Evolutionary conservation across 805 yeast species (phyloP).

Genomic region (Yamadazyma sp.): DNA sequence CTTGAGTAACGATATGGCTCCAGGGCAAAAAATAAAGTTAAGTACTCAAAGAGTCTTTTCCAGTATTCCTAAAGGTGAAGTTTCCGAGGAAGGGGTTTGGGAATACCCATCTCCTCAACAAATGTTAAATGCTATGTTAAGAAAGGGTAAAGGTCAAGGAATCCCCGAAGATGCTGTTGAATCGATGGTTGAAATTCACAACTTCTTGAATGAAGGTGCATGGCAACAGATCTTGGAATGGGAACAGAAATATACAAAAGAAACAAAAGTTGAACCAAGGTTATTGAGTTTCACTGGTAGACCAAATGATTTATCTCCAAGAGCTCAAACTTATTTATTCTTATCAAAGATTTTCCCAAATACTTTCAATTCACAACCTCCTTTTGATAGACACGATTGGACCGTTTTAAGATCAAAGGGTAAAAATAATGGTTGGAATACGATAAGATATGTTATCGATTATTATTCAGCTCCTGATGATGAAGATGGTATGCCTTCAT

Average conservation of each 20-base stretch:
- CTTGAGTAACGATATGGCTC: conserved; percentile 62
- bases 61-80: conserved; percentile 80
- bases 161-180: conserved; percentile 95
- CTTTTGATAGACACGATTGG: conserved; percentile 99
- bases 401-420: conserved; percentile 73
- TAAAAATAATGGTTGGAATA: conserved; percentile 48
- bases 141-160: conserved; percentile 86
- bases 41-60: conserved; percentile 85
- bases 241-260: conserved; percentile 71
- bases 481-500: conserved; percentile 84
- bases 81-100: conserved; percentile 74
- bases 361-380: conserved; percentile 72
- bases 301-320: conserved; percentile 83
- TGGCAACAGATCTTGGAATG: conserved; percentile 93
- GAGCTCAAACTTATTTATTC: conserved; percentile 67
- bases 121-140: conserved; percentile 96
- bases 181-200: conserved; percentile 95
- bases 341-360: conserved; percentile 72
- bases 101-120: conserved; percentile 99
- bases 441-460: conserved; percentile 90
- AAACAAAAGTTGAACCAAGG: conserved; percentile 63
- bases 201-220: conserved; percentile 94
- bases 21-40: conserved; percentile 75
- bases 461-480: conserved; percentile 96
- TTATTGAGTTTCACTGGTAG: conserved; percentile 85